phyloP scores from a whole-genome alignment of 495 filamentous ascomycete genomes.

The Stereocaulon alpinum region DNA sequence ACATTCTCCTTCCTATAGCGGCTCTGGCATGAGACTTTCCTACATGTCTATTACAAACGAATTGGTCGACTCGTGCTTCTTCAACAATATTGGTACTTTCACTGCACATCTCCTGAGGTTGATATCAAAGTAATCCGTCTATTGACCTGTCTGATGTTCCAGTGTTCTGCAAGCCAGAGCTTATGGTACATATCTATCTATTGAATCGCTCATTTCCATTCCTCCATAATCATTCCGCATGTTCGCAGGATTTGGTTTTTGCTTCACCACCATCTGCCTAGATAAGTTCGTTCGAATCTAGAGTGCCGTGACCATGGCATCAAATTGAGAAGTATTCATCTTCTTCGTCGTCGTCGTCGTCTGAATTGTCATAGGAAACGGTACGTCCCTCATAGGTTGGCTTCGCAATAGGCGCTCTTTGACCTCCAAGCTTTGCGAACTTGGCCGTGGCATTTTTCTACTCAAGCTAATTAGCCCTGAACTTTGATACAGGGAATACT shows the following conservation, averaged over 20 bases:
- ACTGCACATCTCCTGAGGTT: neutral
- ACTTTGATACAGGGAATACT: neutral
- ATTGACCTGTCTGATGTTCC: neutral
- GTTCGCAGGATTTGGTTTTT: too few relatives aligned
- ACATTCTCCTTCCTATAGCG: neutral
- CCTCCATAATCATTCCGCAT: too few relatives aligned
- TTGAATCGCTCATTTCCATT: too few relatives aligned
- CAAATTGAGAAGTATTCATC: constrained; percentile 7
- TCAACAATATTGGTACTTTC: neutral
- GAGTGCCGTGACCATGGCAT: neutral
- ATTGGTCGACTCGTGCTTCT: neutral
- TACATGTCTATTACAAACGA: neutral
- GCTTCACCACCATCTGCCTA: too few relatives aligned
- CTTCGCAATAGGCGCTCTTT: neutral
- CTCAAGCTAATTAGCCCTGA: neutral
- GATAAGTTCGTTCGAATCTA: neutral
- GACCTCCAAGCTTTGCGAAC: constrained; percentile 1
- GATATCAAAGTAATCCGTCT: neutral
- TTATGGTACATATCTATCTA: too few relatives aligned
- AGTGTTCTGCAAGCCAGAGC: too few relatives aligned
- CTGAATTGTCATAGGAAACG: constrained; percentile 9
- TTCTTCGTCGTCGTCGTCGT: constrained; percentile 15
- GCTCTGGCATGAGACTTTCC: neutral
- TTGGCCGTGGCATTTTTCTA: constrained; percentile 1
- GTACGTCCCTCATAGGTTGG: neutral